A percentile compares a stretch with the other conserved stretches of the same genome.
These are phyloP conservation scores for Candida taoyuanica DNA, from an alignment of 805 yeast species.

Conservation along the genomic window DNA sequence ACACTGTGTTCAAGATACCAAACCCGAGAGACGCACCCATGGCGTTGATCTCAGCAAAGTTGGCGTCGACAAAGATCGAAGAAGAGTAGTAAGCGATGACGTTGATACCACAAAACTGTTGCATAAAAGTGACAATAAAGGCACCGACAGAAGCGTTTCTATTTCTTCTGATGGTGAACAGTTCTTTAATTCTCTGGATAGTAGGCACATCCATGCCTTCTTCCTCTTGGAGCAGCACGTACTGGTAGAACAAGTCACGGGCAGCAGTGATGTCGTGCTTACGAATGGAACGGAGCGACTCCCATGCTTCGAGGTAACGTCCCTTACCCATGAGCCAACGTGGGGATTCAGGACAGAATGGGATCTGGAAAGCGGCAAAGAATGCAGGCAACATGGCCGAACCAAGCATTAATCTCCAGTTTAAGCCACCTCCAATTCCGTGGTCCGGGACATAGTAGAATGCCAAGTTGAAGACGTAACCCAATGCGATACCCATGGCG, in stretches of 20 bases:
- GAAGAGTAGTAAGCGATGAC: slow-evolving; percentile 86
- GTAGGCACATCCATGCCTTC: slow-evolving; percentile 45
- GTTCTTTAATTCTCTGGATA: slow-evolving; percentile 44
- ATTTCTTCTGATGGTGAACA: slow-evolving; percentile 72
- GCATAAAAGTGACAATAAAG: slow-evolving; percentile 82
- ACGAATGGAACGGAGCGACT: slow-evolving; percentile 46
- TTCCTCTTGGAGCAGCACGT: slow-evolving; percentile 61
- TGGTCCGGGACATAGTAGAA: slow-evolving; percentile 47
- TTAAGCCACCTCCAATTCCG: slow-evolving; percentile 37
- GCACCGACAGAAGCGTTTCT: slow-evolving; percentile 80
- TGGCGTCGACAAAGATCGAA: slow-evolving; percentile 64
- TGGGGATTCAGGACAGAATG: slow-evolving; percentile 71
- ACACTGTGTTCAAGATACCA: slow-evolving; percentile 73
- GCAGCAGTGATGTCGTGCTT: slow-evolving; percentile 55
- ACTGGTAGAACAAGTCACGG: slow-evolving; percentile 65
- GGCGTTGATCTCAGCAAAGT: slow-evolving; percentile 57
- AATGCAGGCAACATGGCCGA: slow-evolving; percentile 66
- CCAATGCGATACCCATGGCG: slow-evolving; percentile 71
- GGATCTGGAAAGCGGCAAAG: slow-evolving; percentile 53
- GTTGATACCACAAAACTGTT: slow-evolving; percentile 87
- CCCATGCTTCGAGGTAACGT: slow-evolving; percentile 54
- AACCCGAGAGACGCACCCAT: slow-evolving; percentile 82
- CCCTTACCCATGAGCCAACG: slow-evolving; percentile 75
- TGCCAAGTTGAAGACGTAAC: slow-evolving; percentile 61
- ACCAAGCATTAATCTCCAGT: slow-evolving; percentile 69